Conservation (phyloP, 495 filamentous ascomycete species). For the Parmelia sp. region DNA sequence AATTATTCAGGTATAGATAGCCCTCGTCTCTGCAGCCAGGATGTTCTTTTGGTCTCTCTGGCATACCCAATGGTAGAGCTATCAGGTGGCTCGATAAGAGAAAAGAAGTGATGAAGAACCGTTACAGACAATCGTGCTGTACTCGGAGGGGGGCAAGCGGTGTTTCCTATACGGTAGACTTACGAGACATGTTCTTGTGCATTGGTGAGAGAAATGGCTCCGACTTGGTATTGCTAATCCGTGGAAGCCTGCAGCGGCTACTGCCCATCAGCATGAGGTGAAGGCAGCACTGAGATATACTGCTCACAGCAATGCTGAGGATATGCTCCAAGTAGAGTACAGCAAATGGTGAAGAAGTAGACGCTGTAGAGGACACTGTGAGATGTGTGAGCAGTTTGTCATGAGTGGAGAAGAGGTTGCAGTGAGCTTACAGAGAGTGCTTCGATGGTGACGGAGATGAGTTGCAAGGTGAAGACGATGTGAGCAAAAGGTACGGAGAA, state of each 20-base stretch:
- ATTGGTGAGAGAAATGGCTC: constrained; percentile 15
- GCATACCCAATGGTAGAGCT: background rate
- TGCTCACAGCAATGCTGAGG: constrained; percentile 12
- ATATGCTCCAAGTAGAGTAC: constrained; percentile 17
- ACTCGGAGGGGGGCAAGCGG: background rate
- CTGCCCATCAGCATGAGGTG: constrained; percentile 9
- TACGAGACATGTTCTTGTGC: constrained; percentile 23
- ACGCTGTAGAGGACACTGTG: constrained; percentile 19
- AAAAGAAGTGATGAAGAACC: background rate
- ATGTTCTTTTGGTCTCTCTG: background rate
- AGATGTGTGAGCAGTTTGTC: constrained; percentile 7
- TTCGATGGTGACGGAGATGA: constrained; percentile 22
- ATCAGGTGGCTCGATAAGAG: background rate
- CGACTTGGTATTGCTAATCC: constrained; percentile 16
- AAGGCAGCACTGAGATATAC: background rate
- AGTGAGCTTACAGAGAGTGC: constrained; percentile 13
- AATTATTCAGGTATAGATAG: constrained; percentile 59
- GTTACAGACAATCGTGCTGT: background rate
- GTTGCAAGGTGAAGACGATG: constrained; percentile 27
- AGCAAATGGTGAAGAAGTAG: constrained; percentile 20
- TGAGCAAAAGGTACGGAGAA: constrained; percentile 46
- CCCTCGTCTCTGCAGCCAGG: background rate
- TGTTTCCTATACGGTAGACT: background rate
- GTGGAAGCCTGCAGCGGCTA: constrained; percentile 9
- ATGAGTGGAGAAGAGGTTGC: background rate